Evolutionary conservation across 768 basidiomycete genomes (phyloP), one percentile per base, ranked within the genome.

Genomic region (Leccinellum albellum): DNA sequence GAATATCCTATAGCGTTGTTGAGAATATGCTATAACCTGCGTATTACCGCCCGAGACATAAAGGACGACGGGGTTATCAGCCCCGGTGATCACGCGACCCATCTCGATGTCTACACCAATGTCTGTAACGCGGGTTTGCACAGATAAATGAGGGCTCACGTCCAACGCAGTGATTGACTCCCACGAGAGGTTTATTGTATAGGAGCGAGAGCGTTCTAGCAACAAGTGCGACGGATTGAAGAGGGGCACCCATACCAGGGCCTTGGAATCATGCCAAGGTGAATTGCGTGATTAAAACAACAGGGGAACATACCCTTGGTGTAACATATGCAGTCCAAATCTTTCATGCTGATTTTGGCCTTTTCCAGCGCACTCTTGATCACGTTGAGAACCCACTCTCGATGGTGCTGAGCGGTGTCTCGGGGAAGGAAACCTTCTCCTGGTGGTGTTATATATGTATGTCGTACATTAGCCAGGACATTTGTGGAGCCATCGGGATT

Each of bases 31-130:
- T 65, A 99, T 98, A 15, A 99, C 95, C 73, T 99, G 97, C 0
- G 97, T 98, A 73, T 99, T 99, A 4, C 97, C 97, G 13, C 97
- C 97, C 0, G 97, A 98, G 20, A 99, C 97, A 67, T 99, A 99
- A 33, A 98, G 84, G 6, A 98, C 94, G 64, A 99, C 87, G 1
- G 97, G 97, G 66, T 98, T 94, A 58, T 87, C 86, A 4, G 97
- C 95, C 48, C 88, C 89, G 3, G 97, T 98, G 61, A 99, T 91
- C 61, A 92, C 83, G 42, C 97, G 83, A 33, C 97, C 97, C 89
- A 98, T 99, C 74, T 99, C 97, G 62, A 99, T 99, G 72, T 99
- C 97, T 98, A 68, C 26, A 14, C 23, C 15, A 21, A 37, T 35
- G 14, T 42, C 53, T 52, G 50, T 60, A 51, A 13, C 20, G 24